Base-by-base conservation (phyloP, 768 basidiomycete species). In the Coprinopsis strossmayeri region DNA sequence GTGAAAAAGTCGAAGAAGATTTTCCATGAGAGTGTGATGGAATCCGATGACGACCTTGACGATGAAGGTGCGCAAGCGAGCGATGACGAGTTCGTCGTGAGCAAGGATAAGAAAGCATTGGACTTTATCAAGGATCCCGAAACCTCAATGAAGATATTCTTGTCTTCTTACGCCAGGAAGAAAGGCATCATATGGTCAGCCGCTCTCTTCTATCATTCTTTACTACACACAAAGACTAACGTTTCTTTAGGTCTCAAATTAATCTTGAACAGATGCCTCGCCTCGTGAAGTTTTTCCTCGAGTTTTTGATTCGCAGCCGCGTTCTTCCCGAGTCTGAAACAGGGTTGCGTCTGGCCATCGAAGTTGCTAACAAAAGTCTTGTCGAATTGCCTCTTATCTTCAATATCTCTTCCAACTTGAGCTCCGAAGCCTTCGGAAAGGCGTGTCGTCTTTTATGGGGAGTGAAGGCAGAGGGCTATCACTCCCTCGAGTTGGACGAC, bases 111-210 rank as follows among this genome's bases (percentile, higher is more conserved):
- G 30, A 62, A 65, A 18, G 65, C 66, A 2, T 50, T 69, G 0
- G 53, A 61, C 3, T 91, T 91, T 61, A 64, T 91, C 50, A 64
- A 72, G 32, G 71, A 86, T 48, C 84, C 88, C 0, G 84, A 80
- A 54, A 62, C 60, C 7, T 63, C 69, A 25, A 64, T 83, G 46
- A 78, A 70, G 48, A 70, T 87, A 17, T 91, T 88, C 63, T 67
- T 91, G 51, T 84, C 85, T 0, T 84, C 84, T 3, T 76, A 79
- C 55, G 82, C 81, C 66, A 71, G 78, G 28, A 74, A 79, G 46
- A 77, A 79, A 49, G 88, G 88, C 21, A 70, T 86, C 40, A 73
- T 81, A 47, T 88, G 82, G 87, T 86, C 51, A n/a, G 72, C n/a
- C n/a, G n/a, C n/a, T n/a, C n/a, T n/a, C n/a, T n/a, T n/a, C n/a